Percentiles rank a stretch among this genome's conserved stretches.
These are phyloP conservation scores for Hanseniaspora valbyensis DNA, from an alignment of 805 yeast species.

Conservation along the genomic window DNA sequence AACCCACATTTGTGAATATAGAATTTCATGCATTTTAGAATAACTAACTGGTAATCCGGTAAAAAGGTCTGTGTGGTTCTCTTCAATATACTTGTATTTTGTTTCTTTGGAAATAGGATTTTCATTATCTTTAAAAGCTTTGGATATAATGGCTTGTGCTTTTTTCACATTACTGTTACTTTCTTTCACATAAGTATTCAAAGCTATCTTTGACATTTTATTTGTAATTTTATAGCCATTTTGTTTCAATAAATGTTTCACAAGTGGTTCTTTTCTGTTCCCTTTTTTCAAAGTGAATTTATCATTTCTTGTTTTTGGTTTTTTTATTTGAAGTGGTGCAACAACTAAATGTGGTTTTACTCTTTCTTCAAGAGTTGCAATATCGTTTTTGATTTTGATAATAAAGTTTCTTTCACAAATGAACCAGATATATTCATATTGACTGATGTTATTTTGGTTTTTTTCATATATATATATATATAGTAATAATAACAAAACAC, in stretches of 20 bases:
- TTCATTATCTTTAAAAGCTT: conserved; percentile 1
- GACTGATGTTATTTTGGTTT: background rate
- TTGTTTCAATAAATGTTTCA: conserved; percentile 18
- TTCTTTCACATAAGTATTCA: conserved; percentile 15
- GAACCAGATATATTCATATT: background rate
- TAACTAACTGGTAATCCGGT: conserved; percentile 33
- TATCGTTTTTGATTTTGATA: conserved; percentile 1
- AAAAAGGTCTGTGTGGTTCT: conserved; percentile 20
- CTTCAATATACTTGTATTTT: conserved; percentile 22
- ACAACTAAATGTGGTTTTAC: conserved; percentile 26
- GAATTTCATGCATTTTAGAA: conserved; percentile 29
- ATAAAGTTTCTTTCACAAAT: background rate
- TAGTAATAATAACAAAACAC: too few relatives aligned
- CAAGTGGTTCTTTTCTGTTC: conserved; percentile 16
- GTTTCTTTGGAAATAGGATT: conserved; percentile 17
- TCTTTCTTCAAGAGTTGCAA: conserved; percentile 23
- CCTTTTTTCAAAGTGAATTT: conserved; percentile 13
- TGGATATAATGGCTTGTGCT: conserved; percentile 23
- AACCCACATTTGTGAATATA: conserved; percentile 60
- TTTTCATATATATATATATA: too few relatives aligned
- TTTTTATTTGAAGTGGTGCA: conserved; percentile 29
- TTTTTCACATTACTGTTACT: conserved; percentile 24
- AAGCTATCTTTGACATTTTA: conserved; percentile 27
- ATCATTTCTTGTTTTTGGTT: conserved; percentile 14
- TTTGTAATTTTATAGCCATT: conserved; percentile 23